Percentiles rank a stretch among this genome's conserved stretches.
phyloP scores from a whole-genome alignment of 192 early-diverging fungal genomes.

The Polychytrium aggregatum region DNA sequence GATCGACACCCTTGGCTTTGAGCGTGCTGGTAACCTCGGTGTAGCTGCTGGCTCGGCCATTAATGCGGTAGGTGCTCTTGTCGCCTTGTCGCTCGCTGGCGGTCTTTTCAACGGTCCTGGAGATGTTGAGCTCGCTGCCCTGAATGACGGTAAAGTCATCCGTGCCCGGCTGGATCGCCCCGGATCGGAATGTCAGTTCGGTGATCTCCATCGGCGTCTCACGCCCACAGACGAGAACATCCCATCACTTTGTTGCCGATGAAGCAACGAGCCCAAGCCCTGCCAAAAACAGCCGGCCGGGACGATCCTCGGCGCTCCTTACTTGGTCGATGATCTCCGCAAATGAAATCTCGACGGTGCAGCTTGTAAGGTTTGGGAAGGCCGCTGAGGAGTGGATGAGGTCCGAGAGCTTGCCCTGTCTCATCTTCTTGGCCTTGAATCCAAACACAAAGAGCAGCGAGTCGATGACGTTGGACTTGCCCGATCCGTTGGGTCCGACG shows the following conservation, averaged over 20 bases:
- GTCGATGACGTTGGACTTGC: conserved; percentile 98
- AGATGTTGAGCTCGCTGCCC: conserved; percentile 62
- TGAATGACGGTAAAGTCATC: conserved; percentile 48
- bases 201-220: neutral
- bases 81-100: conserved; percentile 17
- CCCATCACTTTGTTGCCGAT: too few relatives aligned
- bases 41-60: conserved; percentile 50
- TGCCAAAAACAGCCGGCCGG: too few relatives aligned
- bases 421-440: conserved; percentile 91
- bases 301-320: too few relatives aligned
- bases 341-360: conserved; percentile 90
- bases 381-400: conserved; percentile 89
- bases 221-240: neutral
- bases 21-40: conserved; percentile 76
- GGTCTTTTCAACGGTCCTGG: conserved; percentile 45
- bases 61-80: conserved; percentile 37
- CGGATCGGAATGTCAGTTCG: too few relatives aligned
- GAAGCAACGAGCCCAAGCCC: too few relatives aligned
- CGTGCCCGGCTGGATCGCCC: conserved; percentile 45
- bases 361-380: conserved; percentile 55
- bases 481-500: conserved; percentile 96
- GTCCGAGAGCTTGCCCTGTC: conserved; percentile 88
- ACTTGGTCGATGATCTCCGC: conserved; percentile 77
- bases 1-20: conserved; percentile 76
- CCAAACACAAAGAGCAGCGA: conserved; percentile 97